phyloP scores from a whole-genome alignment of 2,329 filamentous ascomycete genomes.

The Ceratocystis eucalypticola region DNA sequence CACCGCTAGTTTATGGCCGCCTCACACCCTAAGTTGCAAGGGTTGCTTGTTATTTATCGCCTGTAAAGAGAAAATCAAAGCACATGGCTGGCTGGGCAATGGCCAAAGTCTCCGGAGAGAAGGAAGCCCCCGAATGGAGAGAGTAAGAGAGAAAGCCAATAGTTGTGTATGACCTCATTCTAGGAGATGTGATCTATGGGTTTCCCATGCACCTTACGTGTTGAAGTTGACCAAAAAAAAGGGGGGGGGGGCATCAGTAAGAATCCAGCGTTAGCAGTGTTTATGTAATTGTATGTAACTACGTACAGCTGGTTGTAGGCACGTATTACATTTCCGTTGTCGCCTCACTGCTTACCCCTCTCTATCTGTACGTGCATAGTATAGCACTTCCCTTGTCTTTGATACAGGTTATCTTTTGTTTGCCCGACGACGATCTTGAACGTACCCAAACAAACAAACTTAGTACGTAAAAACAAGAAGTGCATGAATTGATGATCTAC shows the following conservation, averaged over 20 bases:
- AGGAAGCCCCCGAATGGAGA: too few species aligned
- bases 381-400: too few species aligned
- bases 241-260: not conserved
- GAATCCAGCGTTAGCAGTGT: not conserved
- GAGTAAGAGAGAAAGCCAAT: not conserved
- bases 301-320: too few species aligned
- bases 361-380: too few species aligned
- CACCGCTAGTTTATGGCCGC: not conserved
- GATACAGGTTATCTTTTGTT: too few species aligned
- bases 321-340: too few species aligned
- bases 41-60: not conserved
- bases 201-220: not conserved
- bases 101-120: not conserved
- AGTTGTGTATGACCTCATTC: not conserved
- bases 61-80: not conserved
- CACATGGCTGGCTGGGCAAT: not conserved
- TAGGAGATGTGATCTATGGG: not conserved
- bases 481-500: too few species aligned
- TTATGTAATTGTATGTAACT: not conserved
- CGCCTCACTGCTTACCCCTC: too few species aligned
- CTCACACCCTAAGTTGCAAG: not conserved
- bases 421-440: too few species aligned
- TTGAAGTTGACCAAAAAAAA: not conserved
- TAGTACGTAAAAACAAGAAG: too few species aligned
- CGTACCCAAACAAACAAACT: too few species aligned